phyloP scores from a whole-genome alignment of 257 asterid genomes.

The Prunella vulgaris region DNA sequence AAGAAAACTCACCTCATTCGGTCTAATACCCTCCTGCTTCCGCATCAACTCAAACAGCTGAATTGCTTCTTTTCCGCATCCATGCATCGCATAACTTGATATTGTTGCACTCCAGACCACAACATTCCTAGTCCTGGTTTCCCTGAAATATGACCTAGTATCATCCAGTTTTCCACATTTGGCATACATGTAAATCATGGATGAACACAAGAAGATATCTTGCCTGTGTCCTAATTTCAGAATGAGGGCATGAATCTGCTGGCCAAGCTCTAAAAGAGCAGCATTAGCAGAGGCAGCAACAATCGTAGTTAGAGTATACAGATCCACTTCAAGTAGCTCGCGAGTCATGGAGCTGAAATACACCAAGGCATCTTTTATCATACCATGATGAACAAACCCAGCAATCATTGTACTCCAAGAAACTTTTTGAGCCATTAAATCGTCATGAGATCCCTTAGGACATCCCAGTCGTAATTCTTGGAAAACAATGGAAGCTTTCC shows the following conservation, averaged over 20 bases:
- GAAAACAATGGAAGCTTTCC: constrained; percentile 47
- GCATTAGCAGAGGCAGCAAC: constrained; percentile 46
- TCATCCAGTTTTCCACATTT: constrained; percentile 63
- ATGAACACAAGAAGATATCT: constrained; percentile 48
- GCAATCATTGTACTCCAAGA: constrained; percentile 59
- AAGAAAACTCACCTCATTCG: constrained; percentile 59
- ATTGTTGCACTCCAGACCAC: constrained; percentile 72
- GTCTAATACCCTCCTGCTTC: constrained; percentile 41
- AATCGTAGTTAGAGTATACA: constrained; percentile 52
- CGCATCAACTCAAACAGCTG: constrained; percentile 53
- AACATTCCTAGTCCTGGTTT: constrained; percentile 37
- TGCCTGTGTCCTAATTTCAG: constrained; percentile 48
- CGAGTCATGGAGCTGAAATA: constrained; percentile 47
- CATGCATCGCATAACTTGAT: constrained; percentile 58
- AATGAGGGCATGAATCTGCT: constrained; percentile 59
- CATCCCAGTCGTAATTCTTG: constrained; percentile 24
- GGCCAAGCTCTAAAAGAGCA: constrained; percentile 56
- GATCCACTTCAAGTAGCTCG: constrained; percentile 39
- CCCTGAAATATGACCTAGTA: constrained; percentile 41
- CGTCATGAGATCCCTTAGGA: constrained; percentile 26
- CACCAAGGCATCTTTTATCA: constrained; percentile 47
- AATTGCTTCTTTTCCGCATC: constrained; percentile 55
- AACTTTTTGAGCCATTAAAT: constrained; percentile 36
- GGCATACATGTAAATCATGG: constrained; percentile 75
- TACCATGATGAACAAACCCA: constrained; percentile 56